Conservation (phyloP, 768 basidiomycete species). For the Neoboletus brunneissimus region DNA sequence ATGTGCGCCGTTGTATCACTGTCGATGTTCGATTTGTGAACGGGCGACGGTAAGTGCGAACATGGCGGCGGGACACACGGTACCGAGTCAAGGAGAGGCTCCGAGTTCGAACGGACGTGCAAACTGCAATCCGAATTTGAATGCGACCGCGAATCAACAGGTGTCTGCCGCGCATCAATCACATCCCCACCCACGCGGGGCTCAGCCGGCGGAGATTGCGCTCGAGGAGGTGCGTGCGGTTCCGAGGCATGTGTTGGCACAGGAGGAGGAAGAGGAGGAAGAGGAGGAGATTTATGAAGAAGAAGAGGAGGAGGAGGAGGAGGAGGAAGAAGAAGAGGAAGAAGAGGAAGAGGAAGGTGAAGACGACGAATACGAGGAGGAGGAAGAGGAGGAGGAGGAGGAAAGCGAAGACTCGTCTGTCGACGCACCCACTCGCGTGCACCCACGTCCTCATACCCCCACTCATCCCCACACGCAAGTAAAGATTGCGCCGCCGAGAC, state of each 20-base stretch:
- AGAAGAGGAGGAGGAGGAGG: constrained; percentile 30
- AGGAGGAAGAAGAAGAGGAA: constrained; percentile 34
- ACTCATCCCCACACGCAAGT: background rate
- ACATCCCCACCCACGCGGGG: constrained; percentile 3
- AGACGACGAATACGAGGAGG: constrained; percentile 28
- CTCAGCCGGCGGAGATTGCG: constrained; percentile 21
- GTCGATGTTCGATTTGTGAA: constrained; percentile 71
- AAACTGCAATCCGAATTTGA: background rate
- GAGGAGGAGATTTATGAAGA: constrained; percentile 17
- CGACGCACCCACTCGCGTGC: constrained; percentile 4
- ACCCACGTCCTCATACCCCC: constrained; percentile 8
- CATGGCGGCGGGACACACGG: constrained; percentile 38
- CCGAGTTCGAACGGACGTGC: constrained; percentile 6
- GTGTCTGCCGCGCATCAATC: background rate
- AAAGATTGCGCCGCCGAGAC: constrained; percentile 11
- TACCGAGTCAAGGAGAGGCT: constrained; percentile 27
- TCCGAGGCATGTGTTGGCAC: constrained; percentile 21
- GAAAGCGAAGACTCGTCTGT: constrained; percentile 25
- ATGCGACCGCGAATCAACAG: constrained; percentile 6
- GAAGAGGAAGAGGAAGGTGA: constrained; percentile 27
- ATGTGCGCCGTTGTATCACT: constrained; percentile 67
- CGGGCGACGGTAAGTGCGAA: constrained; percentile 57
- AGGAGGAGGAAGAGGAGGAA: constrained; percentile 31
- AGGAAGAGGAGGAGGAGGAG: constrained; percentile 30
- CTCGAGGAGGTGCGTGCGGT: constrained; percentile 25